Evolutionary conservation across 176 grass and related monocot species (phyloP).

Genomic region (Phragmites australis): DNA sequence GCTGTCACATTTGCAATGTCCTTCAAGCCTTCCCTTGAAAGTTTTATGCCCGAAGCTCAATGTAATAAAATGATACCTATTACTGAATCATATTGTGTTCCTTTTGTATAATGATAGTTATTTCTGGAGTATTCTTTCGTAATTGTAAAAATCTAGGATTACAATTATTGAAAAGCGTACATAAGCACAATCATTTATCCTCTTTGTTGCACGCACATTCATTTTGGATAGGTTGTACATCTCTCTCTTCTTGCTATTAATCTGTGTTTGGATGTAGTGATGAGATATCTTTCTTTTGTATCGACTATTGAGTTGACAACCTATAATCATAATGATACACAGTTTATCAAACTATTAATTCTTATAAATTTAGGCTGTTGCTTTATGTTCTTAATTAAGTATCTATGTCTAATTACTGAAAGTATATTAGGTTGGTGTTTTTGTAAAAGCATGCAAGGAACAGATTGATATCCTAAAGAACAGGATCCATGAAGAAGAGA

Average conservation of each 20-base stretch:
- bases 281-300: background rate
- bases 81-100: background rate
- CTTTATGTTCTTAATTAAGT: background rate
- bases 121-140: slow-evolving; percentile 4
- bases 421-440: slow-evolving; percentile 70
- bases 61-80: background rate
- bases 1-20: background rate
- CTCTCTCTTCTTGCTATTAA: slow-evolving; percentile 9
- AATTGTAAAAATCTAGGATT: background rate
- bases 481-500: slow-evolving; percentile 75
- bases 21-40: background rate
- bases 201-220: background rate
- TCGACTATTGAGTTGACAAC: background rate
- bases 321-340: background rate
- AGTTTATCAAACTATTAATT: background rate
- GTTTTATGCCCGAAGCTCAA: background rate
- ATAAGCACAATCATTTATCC: background rate
- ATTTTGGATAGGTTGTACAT: background rate
- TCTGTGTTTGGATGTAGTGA: background rate
- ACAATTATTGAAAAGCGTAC: background rate
- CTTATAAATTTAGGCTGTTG: background rate
- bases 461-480: slow-evolving; percentile 95
- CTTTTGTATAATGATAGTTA: background rate
- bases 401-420: slow-evolving; percentile 37
- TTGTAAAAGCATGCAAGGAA: slow-evolving; percentile 95